Percentiles rank a stretch among this genome's conserved stretches.
These are phyloP conservation scores for Phytopythium mirpurense DNA, from an alignment of 352 stramenopile genomes.

Conservation along the genomic window DNA sequence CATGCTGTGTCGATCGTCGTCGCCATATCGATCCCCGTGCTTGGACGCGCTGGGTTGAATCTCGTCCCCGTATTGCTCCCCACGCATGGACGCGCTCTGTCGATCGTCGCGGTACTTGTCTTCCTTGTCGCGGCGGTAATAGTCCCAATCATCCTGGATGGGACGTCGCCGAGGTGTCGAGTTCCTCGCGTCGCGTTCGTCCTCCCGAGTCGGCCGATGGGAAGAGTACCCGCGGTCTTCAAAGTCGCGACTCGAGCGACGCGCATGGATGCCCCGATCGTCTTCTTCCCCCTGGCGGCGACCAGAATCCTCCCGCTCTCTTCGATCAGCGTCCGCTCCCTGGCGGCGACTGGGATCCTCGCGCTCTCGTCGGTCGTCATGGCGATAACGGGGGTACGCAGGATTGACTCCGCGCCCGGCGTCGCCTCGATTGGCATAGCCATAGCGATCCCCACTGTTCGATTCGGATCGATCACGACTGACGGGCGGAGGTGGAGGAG, in stretches of 20 bases:
- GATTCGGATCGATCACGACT: neutral
- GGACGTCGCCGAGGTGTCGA: neutral
- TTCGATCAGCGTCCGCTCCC: neutral
- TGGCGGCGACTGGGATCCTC: neutral
- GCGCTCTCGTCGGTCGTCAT: neutral
- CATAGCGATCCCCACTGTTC: constrained; percentile 1
- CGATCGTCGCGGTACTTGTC: neutral
- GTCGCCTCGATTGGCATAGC: neutral
- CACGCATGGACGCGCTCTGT: no score
- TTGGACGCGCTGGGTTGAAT: no score
- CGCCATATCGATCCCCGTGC: neutral
- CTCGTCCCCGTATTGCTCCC: no score
- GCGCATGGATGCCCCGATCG: neutral
- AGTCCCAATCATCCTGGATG: neutral
- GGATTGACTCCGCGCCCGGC: neutral
- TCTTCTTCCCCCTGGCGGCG: neutral
- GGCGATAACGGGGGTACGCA: neutral
- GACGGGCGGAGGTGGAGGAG: neutral
- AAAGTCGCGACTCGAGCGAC: neutral
- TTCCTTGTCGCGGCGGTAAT: neutral
- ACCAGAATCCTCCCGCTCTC: neutral
- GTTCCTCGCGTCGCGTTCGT: neutral
- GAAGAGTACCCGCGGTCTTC: constrained; percentile 3
- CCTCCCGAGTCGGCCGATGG: neutral
- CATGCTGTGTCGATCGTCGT: neutral